Base-by-base conservation (phyloP, 306 rosid species). In the Gastrolobium bilobum region DNA sequence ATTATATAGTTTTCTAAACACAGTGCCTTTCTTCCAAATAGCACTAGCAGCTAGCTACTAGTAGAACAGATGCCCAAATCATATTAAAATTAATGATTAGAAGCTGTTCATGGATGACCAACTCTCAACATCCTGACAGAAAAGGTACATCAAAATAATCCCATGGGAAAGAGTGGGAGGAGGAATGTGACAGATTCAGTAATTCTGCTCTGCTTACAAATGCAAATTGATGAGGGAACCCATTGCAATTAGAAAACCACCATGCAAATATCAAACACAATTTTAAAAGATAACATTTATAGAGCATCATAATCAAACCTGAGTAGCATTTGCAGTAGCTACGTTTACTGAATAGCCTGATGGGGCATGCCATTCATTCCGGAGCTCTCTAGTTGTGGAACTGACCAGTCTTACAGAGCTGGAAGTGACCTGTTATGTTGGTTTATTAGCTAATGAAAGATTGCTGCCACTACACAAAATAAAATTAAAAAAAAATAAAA, bases 241-340 rank as follows among this genome's bases (percentile, higher is more conserved):
- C 0, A 40, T 42, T 48, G 71, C 29, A 79, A 46, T 38, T 58
- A 59, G 4, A 46, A 26, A 79, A 50, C 30, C 44, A 37, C 10
- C 13, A 10, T 7, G 50, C 33, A 72, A 67, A 68, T 42, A 75
- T 79, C 9, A 11, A 26, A 58, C 15, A 60, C 42, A 43, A 14
- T 59, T 38, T 43, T 15, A 52, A 40, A 63, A 65, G 31, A 14
- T 7, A 39, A 39, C 40, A 50, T 37, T 42, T 31, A 8, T 53
- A 30, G 68, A 62, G 78, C 61, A 68, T 33, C 69, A 64, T 14
- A 88, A 81, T 33, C 84, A 74, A 69, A 95, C 99, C 98, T 93
- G 99, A 64, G 96, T 86, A 57, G 97, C 91, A 89, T 95, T 95
- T 68, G 99, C 98, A 73, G 99, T 95, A 35, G 98, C 98, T 51